phyloP scores from a whole-genome alignment of 139 green algal species.

The Coelastrella sp. region DNA sequence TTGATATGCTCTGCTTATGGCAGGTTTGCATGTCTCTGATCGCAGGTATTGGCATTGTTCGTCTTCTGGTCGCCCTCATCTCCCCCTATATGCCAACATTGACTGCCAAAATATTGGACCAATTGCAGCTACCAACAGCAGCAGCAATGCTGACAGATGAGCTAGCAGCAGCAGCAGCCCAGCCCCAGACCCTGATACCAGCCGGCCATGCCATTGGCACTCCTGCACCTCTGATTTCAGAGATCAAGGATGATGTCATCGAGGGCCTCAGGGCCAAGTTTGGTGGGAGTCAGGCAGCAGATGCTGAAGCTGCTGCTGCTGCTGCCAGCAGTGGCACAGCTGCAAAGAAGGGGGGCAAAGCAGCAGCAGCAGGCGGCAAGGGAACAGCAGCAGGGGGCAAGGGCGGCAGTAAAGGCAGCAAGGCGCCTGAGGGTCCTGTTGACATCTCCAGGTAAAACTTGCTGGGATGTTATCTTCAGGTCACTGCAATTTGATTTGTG shows the following conservation, averaged over 20 bases:
- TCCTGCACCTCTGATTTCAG: conserved; percentile 64
- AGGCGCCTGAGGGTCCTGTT: conserved; percentile 48
- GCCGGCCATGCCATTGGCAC: conserved; percentile 80
- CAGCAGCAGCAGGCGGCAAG: conserved; percentile 47
- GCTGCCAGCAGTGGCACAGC: conserved; percentile 39
- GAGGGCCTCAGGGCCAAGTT: conserved; percentile 51
- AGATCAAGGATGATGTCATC: conserved; percentile 71
- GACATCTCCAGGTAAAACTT: conserved; percentile 12
- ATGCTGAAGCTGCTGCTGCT: conserved; percentile 23
- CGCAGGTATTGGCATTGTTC: conserved; percentile 81
- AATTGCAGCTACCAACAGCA: conserved; percentile 37
- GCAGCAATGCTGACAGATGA: conserved; percentile 56
- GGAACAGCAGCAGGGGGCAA: conserved; percentile 10
- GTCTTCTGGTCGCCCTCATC: conserved; percentile 87
- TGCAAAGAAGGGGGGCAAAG: conserved; percentile 12
- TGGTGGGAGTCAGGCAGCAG: conserved; percentile 46
- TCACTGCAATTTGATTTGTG: conserved; percentile 57
- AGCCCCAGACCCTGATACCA: conserved; percentile 65
- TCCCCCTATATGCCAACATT: conserved; percentile 94
- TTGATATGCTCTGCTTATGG: too few relatives aligned
- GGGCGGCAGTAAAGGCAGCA: conserved; percentile 4
- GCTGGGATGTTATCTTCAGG: neutral
- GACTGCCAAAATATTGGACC: conserved; percentile 72
- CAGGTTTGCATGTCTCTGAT: neutral
- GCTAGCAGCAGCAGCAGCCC: conserved; percentile 43